Percentiles rank a stretch among this genome's conserved stretches.
Conservation (phyloP, 805 yeast genomes). For the Saturnispora mendoncae region DNA sequence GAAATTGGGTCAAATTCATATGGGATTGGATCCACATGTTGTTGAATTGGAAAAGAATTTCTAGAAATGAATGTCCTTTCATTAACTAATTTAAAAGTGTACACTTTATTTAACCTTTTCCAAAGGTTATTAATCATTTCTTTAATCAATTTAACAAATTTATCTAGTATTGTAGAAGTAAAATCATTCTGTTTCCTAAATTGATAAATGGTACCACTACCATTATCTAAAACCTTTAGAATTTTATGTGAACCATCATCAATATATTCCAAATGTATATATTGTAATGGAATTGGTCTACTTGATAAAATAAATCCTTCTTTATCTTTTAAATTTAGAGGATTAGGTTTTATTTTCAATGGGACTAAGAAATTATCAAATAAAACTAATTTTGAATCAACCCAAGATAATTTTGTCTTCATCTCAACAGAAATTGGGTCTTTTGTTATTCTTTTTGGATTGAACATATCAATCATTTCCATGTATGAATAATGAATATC, state of each 20-base stretch:
- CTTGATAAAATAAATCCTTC: slow-evolving; percentile 18
- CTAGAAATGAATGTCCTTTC: slow-evolving; percentile 16
- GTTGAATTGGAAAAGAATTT: slow-evolving; percentile 17
- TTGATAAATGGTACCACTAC: slow-evolving; percentile 16
- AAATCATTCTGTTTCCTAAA: slow-evolving; percentile 18
- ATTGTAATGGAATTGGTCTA: slow-evolving; percentile 26
- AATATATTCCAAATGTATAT: slow-evolving; percentile 15
- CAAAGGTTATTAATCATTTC: slow-evolving; percentile 18
- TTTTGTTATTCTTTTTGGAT: slow-evolving; percentile 20
- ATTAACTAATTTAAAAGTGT: slow-evolving; percentile 13
- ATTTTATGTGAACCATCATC: slow-evolving; percentile 16
- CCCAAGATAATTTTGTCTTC: slow-evolving; percentile 29
- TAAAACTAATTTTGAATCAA: slow-evolving; percentile 34
- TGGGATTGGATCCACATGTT: slow-evolving; percentile 8
- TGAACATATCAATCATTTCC: slow-evolving; percentile 27
- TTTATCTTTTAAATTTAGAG: slow-evolving; percentile 13
- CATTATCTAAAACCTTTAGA: slow-evolving; percentile 20
- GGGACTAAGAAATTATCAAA: slow-evolving; percentile 29
- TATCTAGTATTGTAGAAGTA: slow-evolving; percentile 19
- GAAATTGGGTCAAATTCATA: slow-evolving; percentile 1
- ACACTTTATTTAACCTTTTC: slow-evolving; percentile 7
- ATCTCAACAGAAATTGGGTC: slow-evolving; percentile 21
- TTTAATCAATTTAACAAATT: slow-evolving; percentile 20
- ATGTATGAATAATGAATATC: slow-evolving; percentile 22
- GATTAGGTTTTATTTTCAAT: slow-evolving; percentile 14